Evolutionary conservation across 2,329 filamentous ascomycete species (phyloP), one percentile per base, ranked within the genome.

Genomic region (Chalara sp.): DNA sequence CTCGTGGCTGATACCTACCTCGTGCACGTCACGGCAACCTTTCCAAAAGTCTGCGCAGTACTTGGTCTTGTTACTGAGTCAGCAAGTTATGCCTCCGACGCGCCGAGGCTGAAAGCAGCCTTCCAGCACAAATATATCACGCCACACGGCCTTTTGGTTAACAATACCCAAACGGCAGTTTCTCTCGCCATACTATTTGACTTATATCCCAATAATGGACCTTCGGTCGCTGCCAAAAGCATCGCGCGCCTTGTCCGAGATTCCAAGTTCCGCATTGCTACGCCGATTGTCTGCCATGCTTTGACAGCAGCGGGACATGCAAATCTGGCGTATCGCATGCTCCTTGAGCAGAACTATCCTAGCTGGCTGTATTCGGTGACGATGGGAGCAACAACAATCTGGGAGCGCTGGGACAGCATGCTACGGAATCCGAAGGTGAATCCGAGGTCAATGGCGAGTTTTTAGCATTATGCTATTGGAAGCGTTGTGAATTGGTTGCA

Each of bases 1-100:
- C 65, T 73, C 1, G 71, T 76, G 1, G 71, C 73, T 0, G 72
- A 77, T 49, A 72, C 72, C 1, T 76, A 74, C 51, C 64, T 76
- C 1, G 67, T 75, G 1, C 67, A 70, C 43, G 69, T 74, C 28
- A 72, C 72, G 0, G 59, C 63, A 6, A 50, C 73, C 0, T 61
- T 73, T 3, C 59, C 63, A 1, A 60, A 66, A 10, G 68, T 74
- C 30, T 67, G 67, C 1, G 51, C 52, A 1, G 52, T 61, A 0
- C 61, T 76, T 0, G 50, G 53, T 1, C 4, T 28, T 0, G 21
- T 39, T 2, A 33, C 46, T 4, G 63, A 65, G 0, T 62, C 63
- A 4, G 32, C 50, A 1, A 48, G 52, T 5, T 68, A 65, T 48
- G 21, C 39, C 1, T 42, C 47, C 4, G 58, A 65, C n/a, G 56